phyloP scores from a whole-genome alignment of 2,329 filamentous ascomycete species.

The Talaromyces funiculosus region DNA sequence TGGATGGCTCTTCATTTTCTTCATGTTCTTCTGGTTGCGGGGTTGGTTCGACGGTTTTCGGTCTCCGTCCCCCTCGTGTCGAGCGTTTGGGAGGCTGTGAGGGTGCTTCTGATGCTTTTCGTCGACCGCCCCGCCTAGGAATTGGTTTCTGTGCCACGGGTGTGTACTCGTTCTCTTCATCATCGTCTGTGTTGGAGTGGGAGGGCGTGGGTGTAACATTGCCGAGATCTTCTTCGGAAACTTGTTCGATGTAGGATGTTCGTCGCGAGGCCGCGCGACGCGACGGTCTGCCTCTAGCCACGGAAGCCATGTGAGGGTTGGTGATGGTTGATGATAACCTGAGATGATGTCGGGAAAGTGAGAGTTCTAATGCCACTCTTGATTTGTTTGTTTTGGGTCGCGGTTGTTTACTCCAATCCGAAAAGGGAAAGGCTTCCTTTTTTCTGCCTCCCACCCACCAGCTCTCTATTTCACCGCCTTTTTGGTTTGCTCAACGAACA shows the following conservation, averaged over 20 bases:
- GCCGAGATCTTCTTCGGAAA: conserved; percentile 65
- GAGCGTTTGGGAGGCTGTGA: conserved; percentile 29
- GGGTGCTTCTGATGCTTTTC: conserved; percentile 47
- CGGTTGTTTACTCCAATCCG: conserved; percentile 36
- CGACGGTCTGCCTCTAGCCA: conserved; percentile 49
- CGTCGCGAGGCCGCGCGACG: conserved; percentile 60
- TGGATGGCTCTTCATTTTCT: conserved; percentile 53
- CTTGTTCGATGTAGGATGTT: conserved; percentile 68
- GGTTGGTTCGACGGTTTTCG: conserved; percentile 3
- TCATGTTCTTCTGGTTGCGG: conserved; percentile 14
- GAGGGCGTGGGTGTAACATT: conserved; percentile 40
- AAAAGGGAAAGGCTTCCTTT: conserved; percentile 27
- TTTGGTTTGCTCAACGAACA: conserved; percentile 6
- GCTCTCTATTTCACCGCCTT: conserved; percentile 8
- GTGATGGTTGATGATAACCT: conserved; percentile 14
- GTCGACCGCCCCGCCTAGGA: conserved; percentile 53
- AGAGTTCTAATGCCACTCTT: conserved; percentile 14
- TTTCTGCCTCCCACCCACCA: conserved; percentile 27
- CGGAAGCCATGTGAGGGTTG: conserved; percentile 31
- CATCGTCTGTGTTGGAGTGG: conserved; percentile 47
- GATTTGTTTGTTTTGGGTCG: conserved; percentile 17
- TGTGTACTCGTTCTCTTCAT: conserved; percentile 69
- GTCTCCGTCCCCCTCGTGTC: conserved; percentile 6
- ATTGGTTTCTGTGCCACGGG: conserved; percentile 61
- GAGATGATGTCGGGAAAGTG: conserved; percentile 21